Base-by-base conservation (phyloP, 495 filamentous ascomycete species). In the Aspergillus panamensis region DNA sequence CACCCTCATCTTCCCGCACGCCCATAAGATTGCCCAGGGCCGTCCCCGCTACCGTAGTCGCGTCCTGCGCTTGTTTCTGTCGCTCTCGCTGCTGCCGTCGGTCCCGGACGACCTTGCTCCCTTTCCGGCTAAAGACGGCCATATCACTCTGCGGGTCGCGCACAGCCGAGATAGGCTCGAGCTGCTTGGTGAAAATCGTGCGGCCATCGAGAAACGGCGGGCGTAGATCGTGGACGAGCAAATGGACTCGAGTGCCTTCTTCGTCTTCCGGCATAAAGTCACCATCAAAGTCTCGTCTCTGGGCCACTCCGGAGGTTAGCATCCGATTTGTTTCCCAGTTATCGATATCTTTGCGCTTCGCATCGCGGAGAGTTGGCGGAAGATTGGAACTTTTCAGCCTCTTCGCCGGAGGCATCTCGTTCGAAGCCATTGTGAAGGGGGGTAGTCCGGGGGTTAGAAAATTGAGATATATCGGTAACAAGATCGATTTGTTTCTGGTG, bases 271-370 rank as follows among this genome's bases (percentile, higher is more conserved):
- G 89, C 57, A 87, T 83, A 57, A 96, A 93, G 62, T 92, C 90
- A 20, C 81, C 79, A 31, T 87, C 85, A 62, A 89, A 82, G 62
- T 93, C 89, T 59, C 90, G 79, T 71, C 93, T 76, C 70, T 97
- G 95, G 14, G 95, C 95, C 48, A 97, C 93, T 51, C 91, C 93
- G 12, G 91, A 96, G 0, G 91, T 95, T 43, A 97, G 84, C 95
- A 99, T 97, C 37, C 94, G 90, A 73, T 99, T 97, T 14, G 92
- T 92, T 69, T 98, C 94, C 94, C 94, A 98, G 29, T 91, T 92
- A 78, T 98, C 94, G 21, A 89, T 88, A 67, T 97, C 94, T 68
- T 92, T 92, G 73, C 96, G 90, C 71, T 88, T 92, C 69, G 75
- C 76, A 55, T 79, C 73, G 62, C 73, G 75, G n/a, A 77, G 63